phyloP scores from a whole-genome alignment of 2,329 filamentous ascomycete genomes.

The Blastomyces percursus region DNA sequence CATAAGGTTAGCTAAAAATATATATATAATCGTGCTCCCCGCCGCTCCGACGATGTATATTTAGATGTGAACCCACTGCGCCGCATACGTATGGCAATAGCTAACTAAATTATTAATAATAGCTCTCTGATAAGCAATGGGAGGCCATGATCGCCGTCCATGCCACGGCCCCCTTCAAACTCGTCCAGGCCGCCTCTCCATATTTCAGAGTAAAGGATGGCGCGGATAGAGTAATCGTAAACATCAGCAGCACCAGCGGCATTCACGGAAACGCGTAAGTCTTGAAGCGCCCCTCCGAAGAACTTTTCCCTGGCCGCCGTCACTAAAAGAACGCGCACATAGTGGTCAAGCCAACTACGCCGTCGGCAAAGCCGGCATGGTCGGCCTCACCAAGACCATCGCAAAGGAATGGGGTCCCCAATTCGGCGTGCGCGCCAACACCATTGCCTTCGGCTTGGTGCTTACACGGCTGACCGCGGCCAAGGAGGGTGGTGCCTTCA shows the following conservation, averaged over 20 bases:
- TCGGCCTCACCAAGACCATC: conserved; percentile 76
- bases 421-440: conserved; percentile 75
- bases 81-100: neutral
- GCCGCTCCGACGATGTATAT: neutral
- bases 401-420: conserved; percentile 82
- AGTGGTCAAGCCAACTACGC: conserved; percentile 79
- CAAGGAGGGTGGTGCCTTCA: conserved; percentile 73
- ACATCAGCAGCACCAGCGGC: conserved; percentile 72
- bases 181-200: conserved; percentile 66
- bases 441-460: conserved; percentile 74
- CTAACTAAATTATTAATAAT: neutral
- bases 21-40: neutral
- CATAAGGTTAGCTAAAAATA: conserved; percentile 51
- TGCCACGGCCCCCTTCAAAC: conserved; percentile 74
- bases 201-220: conserved; percentile 83
- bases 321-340: conserved; percentile 4
- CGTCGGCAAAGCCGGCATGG: conserved; percentile 72
- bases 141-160: conserved; percentile 77
- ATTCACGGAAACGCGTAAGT: conserved; percentile 64
- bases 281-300: neutral
- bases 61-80: neutral
- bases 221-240: conserved; percentile 66
- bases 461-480: conserved; percentile 68
- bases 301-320: neutral
- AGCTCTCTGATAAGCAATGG: conserved; percentile 63